Conservation (phyloP, 345 rosid genomes). For the Brassica rapa region DNA sequence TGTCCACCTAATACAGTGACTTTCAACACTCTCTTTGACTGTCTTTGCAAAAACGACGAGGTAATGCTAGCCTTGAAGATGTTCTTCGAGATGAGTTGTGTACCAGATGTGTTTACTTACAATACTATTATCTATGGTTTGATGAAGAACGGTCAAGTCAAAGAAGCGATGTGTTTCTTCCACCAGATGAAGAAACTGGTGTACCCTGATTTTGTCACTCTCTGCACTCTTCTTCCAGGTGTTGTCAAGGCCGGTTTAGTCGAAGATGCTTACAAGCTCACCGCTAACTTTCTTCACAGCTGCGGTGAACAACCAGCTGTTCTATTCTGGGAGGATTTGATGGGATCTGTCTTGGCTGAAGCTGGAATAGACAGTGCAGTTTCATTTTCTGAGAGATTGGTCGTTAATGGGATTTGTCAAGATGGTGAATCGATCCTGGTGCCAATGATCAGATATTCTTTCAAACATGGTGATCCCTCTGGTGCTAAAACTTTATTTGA, state of each 20-base stretch:
- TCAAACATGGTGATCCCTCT: conserved; percentile 57
- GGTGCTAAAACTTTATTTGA: conserved; percentile 55
- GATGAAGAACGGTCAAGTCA: conserved; percentile 57
- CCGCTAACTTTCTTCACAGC: conserved; percentile 54
- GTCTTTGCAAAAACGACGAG: conserved; percentile 90
- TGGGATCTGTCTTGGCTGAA: conserved; percentile 64
- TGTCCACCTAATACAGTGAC: conserved; percentile 78
- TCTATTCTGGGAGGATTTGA: conserved; percentile 71
- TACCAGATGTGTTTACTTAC: conserved; percentile 79
- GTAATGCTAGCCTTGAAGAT: conserved; percentile 67
- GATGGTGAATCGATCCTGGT: conserved; percentile 62
- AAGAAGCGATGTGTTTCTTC: conserved; percentile 74
- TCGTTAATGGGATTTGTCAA: conserved; percentile 45
- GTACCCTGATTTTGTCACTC: conserved; percentile 72
- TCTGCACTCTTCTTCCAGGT: conserved; percentile 88
- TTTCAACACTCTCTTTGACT: conserved; percentile 80
- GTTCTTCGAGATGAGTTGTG: conserved; percentile 69
- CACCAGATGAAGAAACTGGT: conserved; percentile 84
- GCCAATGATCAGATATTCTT: conserved; percentile 65
- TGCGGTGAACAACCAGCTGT: conserved; percentile 28
- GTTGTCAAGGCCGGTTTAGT: conserved; percentile 61
- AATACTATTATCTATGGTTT: conserved; percentile 81
- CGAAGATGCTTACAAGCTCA: conserved; percentile 69
- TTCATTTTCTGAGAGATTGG: conserved; percentile 65
- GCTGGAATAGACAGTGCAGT: conserved; percentile 63